Evolutionary conservation across 441 rosid species (phyloP).

Genomic region (Manihot esculenta): DNA sequence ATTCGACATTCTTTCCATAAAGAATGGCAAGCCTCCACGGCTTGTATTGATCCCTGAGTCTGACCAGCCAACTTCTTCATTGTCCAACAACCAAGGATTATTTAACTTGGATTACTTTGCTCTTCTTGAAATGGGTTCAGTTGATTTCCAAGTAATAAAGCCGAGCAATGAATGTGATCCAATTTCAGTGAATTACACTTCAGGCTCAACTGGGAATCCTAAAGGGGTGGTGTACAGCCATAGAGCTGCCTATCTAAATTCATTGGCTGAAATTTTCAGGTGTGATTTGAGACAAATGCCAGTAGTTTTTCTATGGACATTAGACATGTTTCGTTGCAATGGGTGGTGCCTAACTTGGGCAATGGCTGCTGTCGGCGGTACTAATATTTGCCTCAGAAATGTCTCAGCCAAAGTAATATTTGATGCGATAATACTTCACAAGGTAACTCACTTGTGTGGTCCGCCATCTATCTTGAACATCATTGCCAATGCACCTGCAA

Average conservation of each 20-base stretch:
- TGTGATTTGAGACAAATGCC: slow-evolving; percentile 33
- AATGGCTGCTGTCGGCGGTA: slow-evolving; percentile 55
- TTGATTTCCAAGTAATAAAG: slow-evolving; percentile 30
- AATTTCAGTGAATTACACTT: slow-evolving; percentile 53
- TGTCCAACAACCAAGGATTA: neutral
- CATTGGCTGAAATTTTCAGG: slow-evolving; percentile 41
- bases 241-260: slow-evolving; percentile 52
- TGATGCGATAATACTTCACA: slow-evolving; percentile 33
- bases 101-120: slow-evolving; percentile 28
- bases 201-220: slow-evolving; percentile 64
- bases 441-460: slow-evolving; percentile 53
- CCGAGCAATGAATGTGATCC: slow-evolving; percentile 48
- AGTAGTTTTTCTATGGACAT: slow-evolving; percentile 55
- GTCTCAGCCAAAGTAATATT: slow-evolving; percentile 33
- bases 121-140: slow-evolving; percentile 29
- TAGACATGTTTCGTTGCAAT: slow-evolving; percentile 69
- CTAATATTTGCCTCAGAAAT: slow-evolving; percentile 46
- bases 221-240: slow-evolving; percentile 62
- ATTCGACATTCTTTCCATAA: slow-evolving; percentile 20
- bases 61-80: slow-evolving; percentile 10
- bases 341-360: slow-evolving; percentile 68
- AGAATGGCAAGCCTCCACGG: slow-evolving; percentile 23
- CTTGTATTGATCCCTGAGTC: slow-evolving; percentile 33
- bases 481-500: slow-evolving; percentile 27
- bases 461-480: slow-evolving; percentile 42